phyloP scores from a whole-genome alignment of 1,284 basidiomycete species.

The Tylopilus orsonianus region DNA sequence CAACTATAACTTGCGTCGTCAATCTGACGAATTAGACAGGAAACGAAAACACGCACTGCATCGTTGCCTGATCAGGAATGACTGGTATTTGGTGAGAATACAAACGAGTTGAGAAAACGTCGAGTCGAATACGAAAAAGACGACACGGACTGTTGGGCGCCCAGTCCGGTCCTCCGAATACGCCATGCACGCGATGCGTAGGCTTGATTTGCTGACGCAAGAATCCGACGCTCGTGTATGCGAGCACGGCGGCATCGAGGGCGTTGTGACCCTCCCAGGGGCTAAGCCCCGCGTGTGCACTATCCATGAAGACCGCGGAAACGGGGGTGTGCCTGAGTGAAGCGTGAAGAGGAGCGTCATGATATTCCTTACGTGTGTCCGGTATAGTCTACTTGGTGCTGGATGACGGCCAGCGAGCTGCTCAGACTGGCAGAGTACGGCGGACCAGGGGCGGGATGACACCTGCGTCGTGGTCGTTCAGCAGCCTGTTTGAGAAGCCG shows the following conservation, averaged over 20 bases:
- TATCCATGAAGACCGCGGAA: slow-evolving; percentile 25
- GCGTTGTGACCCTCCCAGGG: slow-evolving; percentile 79
- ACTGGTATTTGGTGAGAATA: slow-evolving; percentile 48
- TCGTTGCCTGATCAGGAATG: slow-evolving; percentile 74
- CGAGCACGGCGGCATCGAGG: slow-evolving; percentile 72
- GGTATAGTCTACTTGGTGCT: slow-evolving; percentile 50
- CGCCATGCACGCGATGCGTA: slow-evolving; percentile 63
- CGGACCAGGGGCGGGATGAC: slow-evolving; percentile 61
- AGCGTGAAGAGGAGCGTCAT: too few relatives aligned
- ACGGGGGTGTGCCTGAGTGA: not conserved
- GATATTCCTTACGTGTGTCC: slow-evolving; percentile 52
- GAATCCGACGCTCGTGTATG: slow-evolving; percentile 67
- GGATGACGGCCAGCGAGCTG: slow-evolving; percentile 53
- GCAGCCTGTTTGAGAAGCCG: not conserved
- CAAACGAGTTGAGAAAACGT: slow-evolving; percentile 1
- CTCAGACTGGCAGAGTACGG: slow-evolving; percentile 49
- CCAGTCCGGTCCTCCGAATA: slow-evolving; percentile 64
- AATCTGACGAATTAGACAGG: not conserved
- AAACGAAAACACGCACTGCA: slow-evolving; percentile 43
- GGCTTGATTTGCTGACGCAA: slow-evolving; percentile 73
- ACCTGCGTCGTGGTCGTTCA: slow-evolving; percentile 38
- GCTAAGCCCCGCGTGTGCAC: slow-evolving; percentile 67
- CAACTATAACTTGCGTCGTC: slow-evolving; percentile 40
- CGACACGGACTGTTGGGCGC: slow-evolving; percentile 49
- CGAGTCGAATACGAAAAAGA: not conserved